Evolutionary conservation across 225 moss, liverwort and hornwort species (phyloP), one percentile per base, ranked within the genome.

Genomic region (Bryoerythrophyllum caledonicum): DNA sequence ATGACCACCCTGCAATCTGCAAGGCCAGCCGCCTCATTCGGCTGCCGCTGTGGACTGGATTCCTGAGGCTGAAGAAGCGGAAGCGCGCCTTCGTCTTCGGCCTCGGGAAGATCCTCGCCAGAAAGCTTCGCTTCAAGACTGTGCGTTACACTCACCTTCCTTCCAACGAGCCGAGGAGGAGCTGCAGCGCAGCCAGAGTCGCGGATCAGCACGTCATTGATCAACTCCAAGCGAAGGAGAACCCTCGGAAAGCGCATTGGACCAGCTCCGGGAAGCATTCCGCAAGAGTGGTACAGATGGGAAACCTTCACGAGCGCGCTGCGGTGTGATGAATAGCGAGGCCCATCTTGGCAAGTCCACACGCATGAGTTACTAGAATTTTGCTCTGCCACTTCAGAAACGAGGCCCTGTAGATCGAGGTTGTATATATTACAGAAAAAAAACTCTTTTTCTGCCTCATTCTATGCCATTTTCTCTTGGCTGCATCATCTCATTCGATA

Each of bases 11-110:
- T 1, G 53, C 49, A 24, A 63, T 83, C 25, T 75, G 72, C n/a
- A 86, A 86, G 40, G 78, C 83, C 19, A 81, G 58, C 49, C 81
- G 84, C 28, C 40, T 84, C 24, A 81, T 87, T 8, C 76, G 81
- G 0, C 37, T 87, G 10, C 87, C 87, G 4, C 3, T 87, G 14
- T 87, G 87, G 87, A 81, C 87, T 21, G 87, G 87, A 11, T 84
- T 87, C 57, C 15, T 87, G 8, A 55, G 87, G 6, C 43, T 84
- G 62, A 87, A 76, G 60, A 83, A 76, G 28, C 21, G 81, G 7
- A 87, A 73, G 27, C 83, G 86, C 0, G 78, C 87, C 2, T 70
- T 87, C 6, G 66, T 87, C 23, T 78, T 84, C 3, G 78, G 87
- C 5, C 54, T 87, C 4, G 81, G 84, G 0, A 81, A 60, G 60